Base-by-base conservation (phyloP, 345 rosid species). In the Eucalyptus urophylla region DNA sequence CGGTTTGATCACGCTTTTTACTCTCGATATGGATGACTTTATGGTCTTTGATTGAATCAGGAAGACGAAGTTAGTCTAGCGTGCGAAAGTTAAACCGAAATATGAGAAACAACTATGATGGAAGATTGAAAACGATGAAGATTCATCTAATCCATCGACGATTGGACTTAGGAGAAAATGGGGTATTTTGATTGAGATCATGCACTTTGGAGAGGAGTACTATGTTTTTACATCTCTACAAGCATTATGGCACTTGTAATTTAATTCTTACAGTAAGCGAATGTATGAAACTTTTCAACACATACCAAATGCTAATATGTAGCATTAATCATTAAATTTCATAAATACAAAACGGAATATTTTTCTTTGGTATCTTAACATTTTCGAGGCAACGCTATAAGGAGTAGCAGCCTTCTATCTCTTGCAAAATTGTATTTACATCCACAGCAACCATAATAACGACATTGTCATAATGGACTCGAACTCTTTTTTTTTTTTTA, bases 21-120 rank as follows among this genome's bases (percentile, higher is more conserved):
- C 4, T 69, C 25, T 33, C 14, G 14, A 72, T 9, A 37, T 19
- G 24, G 6, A 72, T 72, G 8, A 10, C 25, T 37, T 5, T 21
- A 9, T 11, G 1, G 4, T 33, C 14, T 33, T 19, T 21, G 25
- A 72, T 72, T 6, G 13, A 72, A 33, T 17, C 14, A 7, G 2
- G 24, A 37, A 33, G 44, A 13, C 0, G 25, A 7, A 69, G 44
- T 33, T 17, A 33, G 25, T 9, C 4, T 8, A 1, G 16, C 0
- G 8, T 10, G 24, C 1, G 0, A 21, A 40, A 37, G 0, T 37
- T 37, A 40, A 76, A 14, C 2, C 47, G 2, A 76, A 21, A 76
- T 19, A 76, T 10, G 47, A 37, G 3, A 6, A 72, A 6, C 2
- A 37, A 37, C 7, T 3, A 5, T 0, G 0, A n/a, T 3, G 0